Evolutionary conservation across 148 eudicot genomes (phyloP).

Genomic region (Persicaria tinctoria): DNA sequence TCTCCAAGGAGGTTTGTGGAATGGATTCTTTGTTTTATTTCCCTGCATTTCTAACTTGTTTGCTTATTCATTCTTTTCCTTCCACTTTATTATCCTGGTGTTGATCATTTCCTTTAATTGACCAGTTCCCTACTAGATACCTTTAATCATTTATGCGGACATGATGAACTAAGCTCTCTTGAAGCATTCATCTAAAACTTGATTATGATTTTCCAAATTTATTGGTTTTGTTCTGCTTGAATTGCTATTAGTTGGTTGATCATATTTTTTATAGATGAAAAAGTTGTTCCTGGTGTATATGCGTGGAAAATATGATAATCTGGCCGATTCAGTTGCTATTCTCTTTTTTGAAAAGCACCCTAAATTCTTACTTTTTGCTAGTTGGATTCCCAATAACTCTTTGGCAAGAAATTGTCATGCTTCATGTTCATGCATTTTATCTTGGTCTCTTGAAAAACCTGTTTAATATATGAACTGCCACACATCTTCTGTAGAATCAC

Average conservation of each 20-base stretch:
- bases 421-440: constrained; percentile 5
- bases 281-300: background rate
- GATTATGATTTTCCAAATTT: background rate
- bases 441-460: background rate
- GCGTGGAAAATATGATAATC: too few species aligned
- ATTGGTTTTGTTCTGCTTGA: background rate
- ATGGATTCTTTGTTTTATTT: background rate
- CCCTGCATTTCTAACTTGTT: background rate
- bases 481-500: background rate
- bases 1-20: constrained; percentile 71
- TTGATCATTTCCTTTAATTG: background rate
- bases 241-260: background rate
- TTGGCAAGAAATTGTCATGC: background rate
- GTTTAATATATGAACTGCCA: background rate
- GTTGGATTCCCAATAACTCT: background rate
- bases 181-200: background rate
- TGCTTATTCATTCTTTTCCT: background rate
- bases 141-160: background rate
- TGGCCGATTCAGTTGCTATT: background rate
- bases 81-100: background rate
- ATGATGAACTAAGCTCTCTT: background rate
- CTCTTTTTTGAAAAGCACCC: background rate
- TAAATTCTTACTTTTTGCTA: background rate
- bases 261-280: background rate
- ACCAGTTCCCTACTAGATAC: background rate